Percentiles rank a stretch among this genome's conserved stretches.
Conservation (phyloP, 192 early-diverging fungal species). For the Mortierella alpina region DNA sequence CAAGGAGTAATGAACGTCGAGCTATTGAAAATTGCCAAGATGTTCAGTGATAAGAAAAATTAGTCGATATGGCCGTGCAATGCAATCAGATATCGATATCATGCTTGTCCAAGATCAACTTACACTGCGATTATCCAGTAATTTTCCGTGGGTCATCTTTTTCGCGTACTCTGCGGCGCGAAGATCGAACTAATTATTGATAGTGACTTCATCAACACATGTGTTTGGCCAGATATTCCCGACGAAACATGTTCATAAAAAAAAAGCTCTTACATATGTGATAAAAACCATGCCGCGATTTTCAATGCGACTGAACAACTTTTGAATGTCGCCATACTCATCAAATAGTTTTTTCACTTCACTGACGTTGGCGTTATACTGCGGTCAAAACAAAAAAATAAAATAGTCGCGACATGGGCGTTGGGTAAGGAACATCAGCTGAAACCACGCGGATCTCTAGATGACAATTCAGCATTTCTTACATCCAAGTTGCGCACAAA, state of each 20-base stretch:
- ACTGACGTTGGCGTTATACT: conserved; percentile 53
- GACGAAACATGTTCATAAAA: background rate
- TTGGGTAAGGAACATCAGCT: no score
- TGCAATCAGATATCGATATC: background rate
- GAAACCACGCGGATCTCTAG: no score
- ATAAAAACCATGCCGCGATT: conserved; percentile 69
- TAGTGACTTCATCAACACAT: background rate
- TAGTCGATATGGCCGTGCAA: background rate
- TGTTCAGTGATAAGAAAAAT: background rate
- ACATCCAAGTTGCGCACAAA: conserved; percentile 58
- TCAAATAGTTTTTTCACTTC: conserved; percentile 58
- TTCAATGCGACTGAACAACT: conserved; percentile 65
- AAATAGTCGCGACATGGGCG: no score
- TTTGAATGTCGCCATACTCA: conserved; percentile 69
- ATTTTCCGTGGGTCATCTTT: conserved; percentile 44
- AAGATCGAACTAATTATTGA: conserved; percentile 58
- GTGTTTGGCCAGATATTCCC: background rate
- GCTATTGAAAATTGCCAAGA: conserved; percentile 19
- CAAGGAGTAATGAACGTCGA: conserved; percentile 66
- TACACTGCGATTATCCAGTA: conserved; percentile 54
- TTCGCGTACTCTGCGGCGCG: conserved; percentile 63
- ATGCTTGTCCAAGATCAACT: background rate
- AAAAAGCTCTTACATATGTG: conserved; percentile 68
- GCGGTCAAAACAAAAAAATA: no score
- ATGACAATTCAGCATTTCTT: background rate